phyloP scores from a whole-genome alignment of 2,329 filamentous ascomycete species.

The Aaosphaeria pasadenensis region DNA sequence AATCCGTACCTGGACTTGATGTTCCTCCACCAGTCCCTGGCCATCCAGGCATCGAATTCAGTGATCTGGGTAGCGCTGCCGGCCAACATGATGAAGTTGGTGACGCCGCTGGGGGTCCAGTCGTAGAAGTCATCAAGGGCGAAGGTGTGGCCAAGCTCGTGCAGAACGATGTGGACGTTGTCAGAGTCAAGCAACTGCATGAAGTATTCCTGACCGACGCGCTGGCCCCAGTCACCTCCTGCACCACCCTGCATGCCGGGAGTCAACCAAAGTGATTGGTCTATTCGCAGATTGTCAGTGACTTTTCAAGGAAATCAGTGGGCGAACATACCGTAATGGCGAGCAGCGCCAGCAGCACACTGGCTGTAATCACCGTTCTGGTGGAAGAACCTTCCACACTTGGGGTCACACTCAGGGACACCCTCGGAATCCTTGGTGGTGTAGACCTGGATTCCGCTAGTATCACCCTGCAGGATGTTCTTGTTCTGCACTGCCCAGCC shows the following conservation, averaged over 20 bases:
- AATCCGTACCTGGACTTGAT: slow-evolving; percentile 20
- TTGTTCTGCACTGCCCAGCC: slow-evolving; percentile 44
- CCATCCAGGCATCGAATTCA: slow-evolving; percentile 52
- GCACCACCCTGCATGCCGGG: slow-evolving; percentile 45
- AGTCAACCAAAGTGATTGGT: slow-evolving; percentile 49
- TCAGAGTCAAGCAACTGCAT: slow-evolving; percentile 35
- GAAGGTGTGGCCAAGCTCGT: slow-evolving; percentile 46
- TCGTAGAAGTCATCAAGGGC: slow-evolving; percentile 46
- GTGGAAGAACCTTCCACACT: slow-evolving; percentile 47
- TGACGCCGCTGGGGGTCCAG: slow-evolving; percentile 43
- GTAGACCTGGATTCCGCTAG: slow-evolving; percentile 40
- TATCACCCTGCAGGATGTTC: slow-evolving; percentile 37
- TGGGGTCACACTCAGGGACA: slow-evolving; percentile 41
- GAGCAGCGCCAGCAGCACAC: slow-evolving; percentile 38
- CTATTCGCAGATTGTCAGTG: slow-evolving; percentile 7
- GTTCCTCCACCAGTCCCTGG: slow-evolving; percentile 47
- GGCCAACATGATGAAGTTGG: slow-evolving; percentile 47
- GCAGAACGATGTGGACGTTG: slow-evolving; percentile 47
- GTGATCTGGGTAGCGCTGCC: slow-evolving; percentile 43
- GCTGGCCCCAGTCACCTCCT: slow-evolving; percentile 50
- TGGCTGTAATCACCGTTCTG: slow-evolving; percentile 41
- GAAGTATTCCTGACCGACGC: slow-evolving; percentile 45
- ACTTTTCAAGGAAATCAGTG: neutral
- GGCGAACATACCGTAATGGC: slow-evolving; percentile 36
- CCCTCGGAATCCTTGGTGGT: slow-evolving; percentile 41